phyloP scores from a whole-genome alignment of 495 filamentous ascomycete genomes.

The Penicillium turbatum region DNA sequence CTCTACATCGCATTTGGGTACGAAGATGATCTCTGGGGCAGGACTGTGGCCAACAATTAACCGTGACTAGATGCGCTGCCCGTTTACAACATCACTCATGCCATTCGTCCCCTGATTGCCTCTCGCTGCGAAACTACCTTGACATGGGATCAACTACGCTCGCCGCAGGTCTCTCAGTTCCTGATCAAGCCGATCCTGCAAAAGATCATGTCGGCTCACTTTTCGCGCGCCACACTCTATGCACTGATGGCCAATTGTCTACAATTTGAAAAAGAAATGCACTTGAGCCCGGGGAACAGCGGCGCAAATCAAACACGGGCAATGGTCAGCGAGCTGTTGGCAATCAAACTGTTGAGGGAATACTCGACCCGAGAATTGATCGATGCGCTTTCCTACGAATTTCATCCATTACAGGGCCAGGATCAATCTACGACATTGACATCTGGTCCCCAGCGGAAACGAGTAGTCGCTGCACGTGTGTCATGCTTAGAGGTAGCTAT shows the following conservation, averaged over 20 bases:
- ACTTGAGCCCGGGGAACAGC: slow-evolving; percentile 73
- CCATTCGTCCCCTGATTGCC: slow-evolving; percentile 75
- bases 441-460: slow-evolving; percentile 28
- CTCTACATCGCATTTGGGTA: slow-evolving; percentile 75
- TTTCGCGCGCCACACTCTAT: slow-evolving; percentile 81
- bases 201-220: slow-evolving; percentile 71
- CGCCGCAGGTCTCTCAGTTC: slow-evolving; percentile 92
- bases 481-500: slow-evolving; percentile 91
- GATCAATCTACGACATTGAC: slow-evolving; percentile 39
- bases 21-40: not conserved
- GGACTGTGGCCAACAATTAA: slow-evolving; percentile 8
- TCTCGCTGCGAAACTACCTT: slow-evolving; percentile 84
- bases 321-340: slow-evolving; percentile 85
- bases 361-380: slow-evolving; percentile 82
- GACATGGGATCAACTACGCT: slow-evolving; percentile 92
- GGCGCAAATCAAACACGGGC: slow-evolving; percentile 78
- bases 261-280: slow-evolving; percentile 84
- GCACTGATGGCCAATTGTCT: slow-evolving; percentile 88
- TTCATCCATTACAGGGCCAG: slow-evolving; percentile 82
- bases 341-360: slow-evolving; percentile 83
- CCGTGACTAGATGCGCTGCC: slow-evolving; percentile 61
- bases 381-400: slow-evolving; percentile 90
- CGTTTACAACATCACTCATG: slow-evolving; percentile 84
- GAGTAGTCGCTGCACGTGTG: slow-evolving; percentile 60
- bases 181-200: slow-evolving; percentile 88